Conservation (phyloP, 441 rosid genomes). For the Melastoma candidum region DNA sequence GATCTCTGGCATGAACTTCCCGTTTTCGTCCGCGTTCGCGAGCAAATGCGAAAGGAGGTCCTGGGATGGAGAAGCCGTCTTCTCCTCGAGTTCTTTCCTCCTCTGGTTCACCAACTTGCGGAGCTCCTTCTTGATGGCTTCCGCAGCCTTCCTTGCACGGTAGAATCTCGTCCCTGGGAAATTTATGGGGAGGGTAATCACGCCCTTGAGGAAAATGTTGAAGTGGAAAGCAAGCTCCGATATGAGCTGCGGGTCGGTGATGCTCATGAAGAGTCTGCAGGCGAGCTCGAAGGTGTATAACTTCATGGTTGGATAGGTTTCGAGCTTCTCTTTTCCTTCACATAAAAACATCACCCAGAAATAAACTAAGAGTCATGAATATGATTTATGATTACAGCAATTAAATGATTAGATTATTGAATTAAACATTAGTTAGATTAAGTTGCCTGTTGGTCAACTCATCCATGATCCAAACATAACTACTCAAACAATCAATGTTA, state of each 20-base stretch:
- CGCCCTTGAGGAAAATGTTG: conserved; percentile 12
- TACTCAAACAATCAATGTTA: conserved; percentile 3
- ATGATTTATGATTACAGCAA: too few species aligned
- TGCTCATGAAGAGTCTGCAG: conserved; percentile 11
- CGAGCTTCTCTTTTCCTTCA: conserved; percentile 16
- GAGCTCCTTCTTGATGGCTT: conserved; percentile 6
- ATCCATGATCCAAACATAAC: conserved; percentile 3
- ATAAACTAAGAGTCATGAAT: too few species aligned
- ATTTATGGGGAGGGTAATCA: neutral
- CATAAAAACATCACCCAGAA: neutral
- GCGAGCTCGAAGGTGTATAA: conserved; percentile 12
- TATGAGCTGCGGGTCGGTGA: conserved; percentile 12
- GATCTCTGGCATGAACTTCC: conserved; percentile 8
- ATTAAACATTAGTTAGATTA: neutral
- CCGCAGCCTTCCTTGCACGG: neutral
- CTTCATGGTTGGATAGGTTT: conserved; percentile 1
- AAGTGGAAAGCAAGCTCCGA: conserved; percentile 14
- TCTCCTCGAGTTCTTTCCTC: neutral
- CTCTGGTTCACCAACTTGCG: conserved; percentile 2
- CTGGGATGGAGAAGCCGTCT: conserved; percentile 2
- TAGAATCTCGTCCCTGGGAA: conserved; percentile 5
- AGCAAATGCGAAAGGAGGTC: conserved; percentile 2
- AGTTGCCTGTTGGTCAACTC: conserved; percentile 3
- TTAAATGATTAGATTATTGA: too few species aligned
- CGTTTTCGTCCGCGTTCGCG: conserved; percentile 4